Evolutionary conservation across 164 flowering plant species (phyloP), one percentile per base, ranked within the genome.

Genomic region (Sextonia rubra): DNA sequence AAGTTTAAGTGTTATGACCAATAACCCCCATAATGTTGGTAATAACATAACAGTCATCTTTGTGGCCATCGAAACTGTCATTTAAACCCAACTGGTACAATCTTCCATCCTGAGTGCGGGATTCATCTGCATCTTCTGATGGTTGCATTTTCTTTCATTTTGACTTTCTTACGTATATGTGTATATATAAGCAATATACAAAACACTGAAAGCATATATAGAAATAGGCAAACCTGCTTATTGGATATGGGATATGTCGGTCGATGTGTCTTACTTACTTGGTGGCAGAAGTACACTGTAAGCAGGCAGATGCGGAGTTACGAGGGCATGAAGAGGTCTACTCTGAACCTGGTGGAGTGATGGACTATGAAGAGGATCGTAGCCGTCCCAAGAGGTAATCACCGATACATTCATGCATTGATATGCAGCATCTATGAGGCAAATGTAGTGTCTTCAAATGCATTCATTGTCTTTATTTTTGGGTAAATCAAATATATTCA

Each of bases 211-310:
- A 30, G 48, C 15, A 23, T 25, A 48, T 17, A 22, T 26, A 52
- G 60, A 29, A 9, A 63, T 69, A 27, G 62, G 63, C n/a, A 44
- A 29, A 37, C 58, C 68, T 77, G 29, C 74, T 76, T 77, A 76
- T 66, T 37, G 72, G 63, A 61, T 79, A 61, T 81, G 75, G 83
- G 81, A 78, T 86, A 83, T 90, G 82, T 85, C 78, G 77, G 96
- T 91, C 92, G 95, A 91, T 87, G 88, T 84, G 90, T 87, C 93
- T 91, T 52, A 52, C 98, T 90, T 94, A 94, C 97, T 56, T 86
- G 86, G 83, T 92, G 93, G 97, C 98, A 92, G 97, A 94, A 88
- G 96, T 92, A 85, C 82, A 86, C 91, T 91, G 86, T 90, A 74
- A 89, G 97, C 94, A 94, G 97, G 96, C 85, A 77, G 90, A 88